phyloP scores from a whole-genome alignment of 2,329 filamentous ascomycete genomes.

The Penicillium brasilianum region DNA sequence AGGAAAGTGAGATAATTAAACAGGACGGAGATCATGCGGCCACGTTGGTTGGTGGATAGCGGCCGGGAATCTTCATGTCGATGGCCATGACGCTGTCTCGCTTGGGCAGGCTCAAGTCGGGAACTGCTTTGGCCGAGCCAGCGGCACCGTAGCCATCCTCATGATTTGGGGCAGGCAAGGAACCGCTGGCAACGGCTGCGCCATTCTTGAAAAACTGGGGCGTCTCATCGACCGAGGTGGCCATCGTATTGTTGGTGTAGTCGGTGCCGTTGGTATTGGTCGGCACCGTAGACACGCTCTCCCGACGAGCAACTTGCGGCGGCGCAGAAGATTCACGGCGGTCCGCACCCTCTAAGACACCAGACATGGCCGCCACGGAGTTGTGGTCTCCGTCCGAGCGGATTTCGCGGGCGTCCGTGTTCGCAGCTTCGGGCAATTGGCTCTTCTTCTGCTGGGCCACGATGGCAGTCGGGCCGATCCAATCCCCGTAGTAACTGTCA shows the following conservation, averaged over 20 bases:
- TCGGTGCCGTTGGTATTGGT: slow-evolving; percentile 43
- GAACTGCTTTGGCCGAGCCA: slow-evolving; percentile 9
- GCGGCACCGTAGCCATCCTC: slow-evolving; percentile 18
- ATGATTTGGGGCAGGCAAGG: slow-evolving; percentile 15
- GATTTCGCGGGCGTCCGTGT: slow-evolving; percentile 25
- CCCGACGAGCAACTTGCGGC: slow-evolving; percentile 31
- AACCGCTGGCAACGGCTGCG: slow-evolving; percentile 16
- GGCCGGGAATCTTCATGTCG: slow-evolving; percentile 44
- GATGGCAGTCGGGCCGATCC: slow-evolving; percentile 56
- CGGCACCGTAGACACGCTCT: slow-evolving; percentile 41
- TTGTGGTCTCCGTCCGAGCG: slow-evolving; percentile 26
- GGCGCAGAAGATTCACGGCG: slow-evolving; percentile 29
- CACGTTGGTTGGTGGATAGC: slow-evolving; percentile 41
- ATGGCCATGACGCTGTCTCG: slow-evolving; percentile 40
- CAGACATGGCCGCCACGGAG: slow-evolving; percentile 22
- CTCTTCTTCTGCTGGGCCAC: slow-evolving; percentile 30
- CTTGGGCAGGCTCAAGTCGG: slow-evolving; percentile 17
- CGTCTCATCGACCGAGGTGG: slow-evolving; percentile 40
- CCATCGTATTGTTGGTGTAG: slow-evolving; percentile 40
- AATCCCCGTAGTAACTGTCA: slow-evolving; percentile 56
- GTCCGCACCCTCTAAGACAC: slow-evolving; percentile 25
- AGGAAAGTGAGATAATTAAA: slow-evolving; percentile 12
- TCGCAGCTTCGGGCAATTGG: slow-evolving; percentile 14
- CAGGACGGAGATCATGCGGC: slow-evolving; percentile 29
- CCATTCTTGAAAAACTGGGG: slow-evolving; percentile 11